These are phyloP conservation scores for Sclerotinia trifoliorum DNA, from an alignment of 2,329 filamentous ascomycete species.

Conservation along the genomic window DNA sequence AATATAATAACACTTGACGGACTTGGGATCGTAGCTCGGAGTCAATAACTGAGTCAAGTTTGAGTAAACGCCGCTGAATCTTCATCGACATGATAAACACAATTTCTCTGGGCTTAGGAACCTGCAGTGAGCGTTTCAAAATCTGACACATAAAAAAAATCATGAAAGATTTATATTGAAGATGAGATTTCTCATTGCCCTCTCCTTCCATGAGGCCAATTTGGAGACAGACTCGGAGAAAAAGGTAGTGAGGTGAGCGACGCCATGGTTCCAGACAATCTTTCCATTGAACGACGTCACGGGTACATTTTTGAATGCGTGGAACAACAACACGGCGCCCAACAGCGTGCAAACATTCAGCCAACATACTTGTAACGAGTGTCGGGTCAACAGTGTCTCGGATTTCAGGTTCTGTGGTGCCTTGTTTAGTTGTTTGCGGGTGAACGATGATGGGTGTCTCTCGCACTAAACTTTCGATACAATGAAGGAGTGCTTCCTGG, in stretches of 20 bases:
- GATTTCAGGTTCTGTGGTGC: slow-evolving; percentile 44
- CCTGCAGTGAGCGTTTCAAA: slow-evolving; percentile 35
- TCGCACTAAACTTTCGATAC: slow-evolving; percentile 25
- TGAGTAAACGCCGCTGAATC: slow-evolving; percentile 45
- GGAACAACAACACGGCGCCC: slow-evolving; percentile 37
- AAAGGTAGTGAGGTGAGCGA: slow-evolving; percentile 54
- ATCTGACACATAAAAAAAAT: slow-evolving; percentile 45
- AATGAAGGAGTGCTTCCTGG: slow-evolving; percentile 24
- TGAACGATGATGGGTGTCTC: slow-evolving; percentile 23
- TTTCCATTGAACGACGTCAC: slow-evolving; percentile 53
- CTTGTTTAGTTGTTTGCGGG: slow-evolving; percentile 29
- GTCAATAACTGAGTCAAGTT: slow-evolving; percentile 37
- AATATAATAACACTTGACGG: background rate
- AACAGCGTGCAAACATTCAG: slow-evolving; percentile 45
- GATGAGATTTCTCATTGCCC: background rate
- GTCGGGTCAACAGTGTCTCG: slow-evolving; percentile 51
- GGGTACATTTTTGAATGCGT: slow-evolving; percentile 51
- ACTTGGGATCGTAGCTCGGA: background rate
- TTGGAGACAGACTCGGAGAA: slow-evolving; percentile 53
- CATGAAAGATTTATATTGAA: slow-evolving; percentile 53
- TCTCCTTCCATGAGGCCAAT: slow-evolving; percentile 8
- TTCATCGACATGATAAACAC: slow-evolving; percentile 47
- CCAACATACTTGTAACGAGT: slow-evolving; percentile 53
- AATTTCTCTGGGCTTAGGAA: slow-evolving; percentile 35
- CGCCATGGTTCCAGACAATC: slow-evolving; percentile 46